Conservation (phyloP, 2,329 filamentous ascomycete species). For the Cladosporium cucumerinum region DNA sequence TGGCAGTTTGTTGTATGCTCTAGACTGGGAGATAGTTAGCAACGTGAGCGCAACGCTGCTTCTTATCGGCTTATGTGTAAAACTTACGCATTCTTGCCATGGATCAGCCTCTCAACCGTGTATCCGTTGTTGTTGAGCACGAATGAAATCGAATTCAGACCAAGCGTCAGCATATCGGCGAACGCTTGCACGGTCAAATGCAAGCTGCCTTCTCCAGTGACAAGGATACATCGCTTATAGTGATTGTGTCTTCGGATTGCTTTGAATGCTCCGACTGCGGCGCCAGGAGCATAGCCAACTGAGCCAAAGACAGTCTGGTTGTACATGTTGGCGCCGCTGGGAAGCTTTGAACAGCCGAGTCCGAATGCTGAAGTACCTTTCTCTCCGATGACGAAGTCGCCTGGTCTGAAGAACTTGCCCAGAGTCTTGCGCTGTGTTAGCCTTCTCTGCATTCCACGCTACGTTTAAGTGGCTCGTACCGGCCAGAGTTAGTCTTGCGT, state of each 20-base stretch:
- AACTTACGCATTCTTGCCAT: conserved; percentile 45
- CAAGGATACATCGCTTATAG: conserved; percentile 54
- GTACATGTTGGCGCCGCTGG: conserved; percentile 59
- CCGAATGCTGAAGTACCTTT: conserved; percentile 46
- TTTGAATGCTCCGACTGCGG: conserved; percentile 24
- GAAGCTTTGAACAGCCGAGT: conserved; percentile 50
- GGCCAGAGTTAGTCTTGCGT: conserved; percentile 27
- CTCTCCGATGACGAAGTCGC: conserved; percentile 29
- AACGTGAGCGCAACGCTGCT: no score
- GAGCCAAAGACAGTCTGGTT: conserved; percentile 27
- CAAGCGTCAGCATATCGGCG: conserved; percentile 75
- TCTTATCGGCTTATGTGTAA: no score
- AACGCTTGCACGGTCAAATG: conserved; percentile 66
- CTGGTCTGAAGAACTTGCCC: conserved; percentile 21
- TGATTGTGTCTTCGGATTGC: conserved; percentile 34
- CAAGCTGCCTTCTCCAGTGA: conserved; percentile 59
- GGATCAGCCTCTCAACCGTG: conserved; percentile 57
- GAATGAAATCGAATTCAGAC: conserved; percentile 54
- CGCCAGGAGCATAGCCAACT: conserved; percentile 18
- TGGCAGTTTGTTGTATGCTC: conserved; percentile 2
- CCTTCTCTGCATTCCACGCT: not conserved
- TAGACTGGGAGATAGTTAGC: not conserved
- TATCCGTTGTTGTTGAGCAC: conserved; percentile 60
- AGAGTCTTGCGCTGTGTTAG: conserved; percentile 13
- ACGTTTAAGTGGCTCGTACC: not conserved